Evolutionary conservation across 108 stramenopile species (phyloP).

Genomic region (Ochromonas danica): DNA sequence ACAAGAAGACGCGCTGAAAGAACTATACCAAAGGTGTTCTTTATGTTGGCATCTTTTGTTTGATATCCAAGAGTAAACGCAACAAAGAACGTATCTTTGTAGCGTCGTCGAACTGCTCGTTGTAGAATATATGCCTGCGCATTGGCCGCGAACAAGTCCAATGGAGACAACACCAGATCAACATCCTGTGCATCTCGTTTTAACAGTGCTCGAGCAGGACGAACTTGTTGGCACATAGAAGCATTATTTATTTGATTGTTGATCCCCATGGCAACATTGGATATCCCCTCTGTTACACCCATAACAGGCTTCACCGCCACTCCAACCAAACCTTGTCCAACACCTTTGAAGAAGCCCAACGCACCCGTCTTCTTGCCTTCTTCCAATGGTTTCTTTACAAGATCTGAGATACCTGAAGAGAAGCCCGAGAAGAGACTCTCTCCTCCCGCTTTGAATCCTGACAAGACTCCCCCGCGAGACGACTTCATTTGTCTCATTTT

Average conservation of each 20-base stretch:
- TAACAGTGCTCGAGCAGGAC: slow-evolving; percentile 5
- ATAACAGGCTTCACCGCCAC: slow-evolving; percentile 53
- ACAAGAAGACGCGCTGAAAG: not conserved
- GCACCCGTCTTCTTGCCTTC: slow-evolving; percentile 48
- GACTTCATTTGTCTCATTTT: slow-evolving; percentile 7
- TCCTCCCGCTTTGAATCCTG: slow-evolving; percentile 39
- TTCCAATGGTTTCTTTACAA: slow-evolving; percentile 43
- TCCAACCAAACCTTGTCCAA: slow-evolving; percentile 47
- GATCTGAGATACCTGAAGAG: slow-evolving; percentile 41
- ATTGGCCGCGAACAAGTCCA: slow-evolving; percentile 1
- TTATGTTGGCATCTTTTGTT: not conserved
- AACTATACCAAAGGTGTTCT: not conserved
- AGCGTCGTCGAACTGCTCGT: not conserved
- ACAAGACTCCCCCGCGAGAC: slow-evolving; percentile 17
- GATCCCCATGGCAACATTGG: slow-evolving; percentile 23
- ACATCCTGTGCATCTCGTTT: not conserved
- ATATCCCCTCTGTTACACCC: slow-evolving; percentile 39
- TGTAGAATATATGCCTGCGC: not conserved
- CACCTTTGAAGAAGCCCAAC: slow-evolving; percentile 50
- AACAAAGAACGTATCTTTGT: not conserved
- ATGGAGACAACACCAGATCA: slow-evolving; percentile 3
- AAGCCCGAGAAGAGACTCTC: slow-evolving; percentile 40
- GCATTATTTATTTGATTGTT: not conserved
- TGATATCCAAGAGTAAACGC: not conserved
- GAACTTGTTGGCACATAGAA: not conserved